phyloP scores from a whole-genome alignment of 2,329 filamentous ascomycete genomes.

The Pochonia chlamydosporia region DNA sequence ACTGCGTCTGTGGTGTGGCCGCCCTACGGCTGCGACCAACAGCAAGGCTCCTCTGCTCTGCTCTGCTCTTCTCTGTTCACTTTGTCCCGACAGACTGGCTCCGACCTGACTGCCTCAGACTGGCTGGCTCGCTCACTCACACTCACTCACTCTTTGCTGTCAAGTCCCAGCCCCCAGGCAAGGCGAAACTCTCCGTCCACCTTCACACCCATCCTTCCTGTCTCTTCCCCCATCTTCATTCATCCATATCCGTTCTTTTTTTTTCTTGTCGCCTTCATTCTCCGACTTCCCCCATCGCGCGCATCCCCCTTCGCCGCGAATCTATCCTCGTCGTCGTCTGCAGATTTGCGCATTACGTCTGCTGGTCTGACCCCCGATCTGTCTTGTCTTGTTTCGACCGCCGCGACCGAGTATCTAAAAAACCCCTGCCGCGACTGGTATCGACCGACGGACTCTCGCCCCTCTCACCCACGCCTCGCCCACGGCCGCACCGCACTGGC shows the following conservation, averaged over 20 bases:
- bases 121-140: background rate
- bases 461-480: constrained; percentile 17
- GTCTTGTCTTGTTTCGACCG: constrained; percentile 10
- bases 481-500: constrained; percentile 26
- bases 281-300: constrained; percentile 2
- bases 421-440: constrained; percentile 10
- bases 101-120: too few relatives aligned
- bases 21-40: too few relatives aligned
- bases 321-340: background rate
- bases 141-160: background rate
- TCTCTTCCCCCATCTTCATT: constrained; percentile 10
- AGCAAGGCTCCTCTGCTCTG: too few relatives aligned
- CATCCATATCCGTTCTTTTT: constrained; percentile 6
- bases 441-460: constrained; percentile 8
- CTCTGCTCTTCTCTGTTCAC: too few relatives aligned
- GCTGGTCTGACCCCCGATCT: constrained; percentile 1
- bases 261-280: background rate
- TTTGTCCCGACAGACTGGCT: too few relatives aligned
- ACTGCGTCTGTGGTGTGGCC: too few relatives aligned
- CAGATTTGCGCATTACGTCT: constrained; percentile 8
- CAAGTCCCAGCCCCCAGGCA: constrained; percentile 14
- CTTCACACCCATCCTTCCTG: constrained; percentile 9
- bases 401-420: constrained; percentile 6
- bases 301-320: background rate
- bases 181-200: constrained; percentile 8